Conservation (phyloP, 225 moss, liverwort and hornwort species). For the Thuidium tamariscinum region DNA sequence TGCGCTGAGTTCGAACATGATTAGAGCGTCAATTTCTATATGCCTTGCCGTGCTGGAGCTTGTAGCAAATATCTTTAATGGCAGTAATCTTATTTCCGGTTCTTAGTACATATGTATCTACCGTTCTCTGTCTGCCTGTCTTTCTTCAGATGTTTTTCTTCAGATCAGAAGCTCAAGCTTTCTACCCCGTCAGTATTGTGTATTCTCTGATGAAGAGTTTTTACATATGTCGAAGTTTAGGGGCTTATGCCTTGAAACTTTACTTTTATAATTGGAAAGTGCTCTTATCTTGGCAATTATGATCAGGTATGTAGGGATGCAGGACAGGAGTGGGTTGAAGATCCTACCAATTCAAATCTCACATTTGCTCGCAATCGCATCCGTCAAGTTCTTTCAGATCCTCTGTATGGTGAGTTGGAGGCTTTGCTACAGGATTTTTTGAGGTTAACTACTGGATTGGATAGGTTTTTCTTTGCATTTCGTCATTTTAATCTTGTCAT, state of each 20-base stretch:
- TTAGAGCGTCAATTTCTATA: background rate
- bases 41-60: background rate
- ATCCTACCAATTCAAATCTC: conserved; percentile 73
- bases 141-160: background rate
- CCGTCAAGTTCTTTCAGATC: conserved; percentile 59
- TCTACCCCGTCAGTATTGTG: background rate
- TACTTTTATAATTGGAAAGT: background rate
- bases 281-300: background rate
- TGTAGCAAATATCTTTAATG: background rate
- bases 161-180: background rate
- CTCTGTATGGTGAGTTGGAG: conserved; percentile 40
- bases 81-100: background rate
- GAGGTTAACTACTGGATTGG: background rate
- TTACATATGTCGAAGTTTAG: background rate
- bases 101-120: background rate
- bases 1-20: background rate
- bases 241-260: background rate
- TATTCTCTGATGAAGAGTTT: background rate
- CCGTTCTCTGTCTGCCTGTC: background rate
- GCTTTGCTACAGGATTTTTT: background rate
- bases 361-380: conserved; percentile 79
- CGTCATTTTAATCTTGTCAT: background rate
- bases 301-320: conserved; percentile 62
- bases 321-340: conserved; percentile 83
- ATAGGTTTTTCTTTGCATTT: background rate